A percentile compares a stretch with the other conserved stretches of the same genome.
Evolutionary conservation across 2,329 filamentous ascomycete genomes (phyloP).

Genomic region (Pyricularia sp.): DNA sequence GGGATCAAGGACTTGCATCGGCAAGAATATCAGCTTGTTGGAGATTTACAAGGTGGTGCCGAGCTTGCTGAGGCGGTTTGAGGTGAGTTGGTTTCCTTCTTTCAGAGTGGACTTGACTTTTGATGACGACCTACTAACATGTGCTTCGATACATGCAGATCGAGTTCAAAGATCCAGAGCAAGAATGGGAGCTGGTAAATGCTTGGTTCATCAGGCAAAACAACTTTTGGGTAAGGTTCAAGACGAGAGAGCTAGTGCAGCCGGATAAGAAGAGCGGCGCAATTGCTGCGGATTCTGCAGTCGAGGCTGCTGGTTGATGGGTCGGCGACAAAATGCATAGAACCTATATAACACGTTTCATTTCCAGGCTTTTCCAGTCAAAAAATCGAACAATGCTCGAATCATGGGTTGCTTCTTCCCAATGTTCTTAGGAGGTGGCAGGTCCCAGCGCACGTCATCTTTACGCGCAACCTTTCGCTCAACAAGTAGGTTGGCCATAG

Average conservation of each 20-base stretch:
- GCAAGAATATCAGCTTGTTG: slow-evolving; percentile 50
- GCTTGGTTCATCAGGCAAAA: slow-evolving; percentile 52
- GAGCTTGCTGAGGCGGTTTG: slow-evolving; percentile 49
- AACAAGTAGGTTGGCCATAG: no score
- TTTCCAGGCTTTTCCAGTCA: background rate
- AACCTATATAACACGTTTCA: background rate
- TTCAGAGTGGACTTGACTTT: background rate
- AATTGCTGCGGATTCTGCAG: background rate
- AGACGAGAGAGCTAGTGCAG: slow-evolving; percentile 26
- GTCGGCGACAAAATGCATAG: background rate
- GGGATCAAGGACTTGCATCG: slow-evolving; percentile 56
- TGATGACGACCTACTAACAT: background rate
- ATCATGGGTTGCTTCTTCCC: background rate
- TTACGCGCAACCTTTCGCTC: no score
- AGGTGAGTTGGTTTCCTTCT: slow-evolving; percentile 25
- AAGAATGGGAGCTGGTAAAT: slow-evolving; percentile 46
- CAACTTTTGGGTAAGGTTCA: slow-evolving; percentile 36
- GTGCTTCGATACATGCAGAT: slow-evolving; percentile 26
- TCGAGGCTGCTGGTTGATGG: background rate
- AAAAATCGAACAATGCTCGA: background rate
- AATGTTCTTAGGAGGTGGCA: background rate
- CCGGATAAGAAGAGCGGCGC: background rate
- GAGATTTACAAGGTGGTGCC: slow-evolving; percentile 54
- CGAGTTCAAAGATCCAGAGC: slow-evolving; percentile 35
- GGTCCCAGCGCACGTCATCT: no score